A percentile compares a stretch with the other conserved stretches of the same genome.
Evolutionary conservation across 768 basidiomycete genomes (phyloP).

Genomic region (Pulveroboletus ravenelii): DNA sequence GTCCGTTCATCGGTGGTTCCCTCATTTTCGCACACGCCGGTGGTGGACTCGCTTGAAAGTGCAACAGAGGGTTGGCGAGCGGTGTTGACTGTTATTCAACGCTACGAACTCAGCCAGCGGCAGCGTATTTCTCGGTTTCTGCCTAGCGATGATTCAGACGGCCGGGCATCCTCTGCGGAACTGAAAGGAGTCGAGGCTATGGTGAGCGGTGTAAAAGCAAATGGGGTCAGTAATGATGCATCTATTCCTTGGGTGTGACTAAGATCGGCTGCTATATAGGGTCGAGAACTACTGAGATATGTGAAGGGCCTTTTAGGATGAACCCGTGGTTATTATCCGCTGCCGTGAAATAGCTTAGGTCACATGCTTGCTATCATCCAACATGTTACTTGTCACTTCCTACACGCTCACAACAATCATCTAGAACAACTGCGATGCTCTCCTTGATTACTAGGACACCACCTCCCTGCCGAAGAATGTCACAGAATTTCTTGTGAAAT

Average conservation of each 20-base stretch:
- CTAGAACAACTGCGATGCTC: not conserved
- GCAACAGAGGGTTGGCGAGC: conserved; percentile 76
- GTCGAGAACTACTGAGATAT: conserved; percentile 66
- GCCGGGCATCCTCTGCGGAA: conserved; percentile 35
- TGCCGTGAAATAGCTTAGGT: not conserved
- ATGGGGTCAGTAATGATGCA: conserved; percentile 50
- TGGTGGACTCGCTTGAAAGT: conserved; percentile 21
- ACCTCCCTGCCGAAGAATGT: not conserved
- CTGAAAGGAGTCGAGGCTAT: conserved; percentile 60
- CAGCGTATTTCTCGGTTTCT: conserved; percentile 37
- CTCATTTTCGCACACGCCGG: conserved; percentile 38
- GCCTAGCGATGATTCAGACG: conserved; percentile 4
- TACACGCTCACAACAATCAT: not conserved
- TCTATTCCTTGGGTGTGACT: conserved; percentile 9
- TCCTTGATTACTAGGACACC: not conserved
- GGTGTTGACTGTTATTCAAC: conserved; percentile 60
- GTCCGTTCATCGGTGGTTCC: conserved; percentile 65
- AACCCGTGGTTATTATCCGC: conserved; percentile 12
- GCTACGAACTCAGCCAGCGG: conserved; percentile 61
- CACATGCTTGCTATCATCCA: not conserved
- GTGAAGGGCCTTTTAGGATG: conserved; percentile 63
- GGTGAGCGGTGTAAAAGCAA: conserved; percentile 70
- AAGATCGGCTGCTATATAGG: conserved; percentile 36
- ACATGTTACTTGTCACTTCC: not conserved
- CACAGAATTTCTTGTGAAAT: conserved; percentile 2